Evolutionary conservation across 1,284 basidiomycete genomes (phyloP).

Genomic region (Butyriboletus appendiculatus): DNA sequence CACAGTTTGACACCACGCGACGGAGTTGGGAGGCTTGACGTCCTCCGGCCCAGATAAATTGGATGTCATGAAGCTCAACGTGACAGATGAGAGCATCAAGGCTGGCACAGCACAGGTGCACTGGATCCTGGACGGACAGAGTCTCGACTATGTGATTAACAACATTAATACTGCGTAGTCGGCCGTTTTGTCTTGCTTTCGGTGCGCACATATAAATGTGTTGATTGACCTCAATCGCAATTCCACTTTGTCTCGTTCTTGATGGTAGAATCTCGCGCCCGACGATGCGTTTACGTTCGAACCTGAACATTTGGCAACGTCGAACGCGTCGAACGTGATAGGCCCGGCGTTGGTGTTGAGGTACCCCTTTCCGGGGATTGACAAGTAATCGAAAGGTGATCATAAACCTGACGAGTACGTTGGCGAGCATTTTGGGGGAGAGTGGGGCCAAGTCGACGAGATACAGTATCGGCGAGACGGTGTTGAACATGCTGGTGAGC

Average conservation of each 20-base stretch:
- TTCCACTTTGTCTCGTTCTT: neutral
- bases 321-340: slow-evolving; percentile 35
- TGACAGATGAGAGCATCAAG: slow-evolving; percentile 32
- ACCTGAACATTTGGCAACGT: slow-evolving; percentile 17
- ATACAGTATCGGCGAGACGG: slow-evolving; percentile 35
- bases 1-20: neutral
- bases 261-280: slow-evolving; percentile 21
- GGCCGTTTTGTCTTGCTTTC: neutral
- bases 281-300: slow-evolving; percentile 33
- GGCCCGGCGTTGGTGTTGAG: slow-evolving; percentile 37
- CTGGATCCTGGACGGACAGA: slow-evolving; percentile 26
- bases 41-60: too few relatives aligned
- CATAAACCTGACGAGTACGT: slow-evolving; percentile 36
- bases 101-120: slow-evolving; percentile 20
- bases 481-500: slow-evolving; percentile 35
- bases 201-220: neutral
- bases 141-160: slow-evolving; percentile 39
- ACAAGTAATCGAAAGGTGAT: slow-evolving; percentile 36
- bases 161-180: slow-evolving; percentile 36
- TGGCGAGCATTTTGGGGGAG: slow-evolving; percentile 34
- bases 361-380: slow-evolving; percentile 33
- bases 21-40: slow-evolving; percentile 26
- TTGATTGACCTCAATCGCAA: neutral
- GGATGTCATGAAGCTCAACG: slow-evolving; percentile 35
- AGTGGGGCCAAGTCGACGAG: slow-evolving; percentile 23